Percentiles rank a stretch among this genome's conserved stretches.
phyloP scores from a whole-genome alignment of 768 basidiomycete genomes.

The Nidularia pulvinata region DNA sequence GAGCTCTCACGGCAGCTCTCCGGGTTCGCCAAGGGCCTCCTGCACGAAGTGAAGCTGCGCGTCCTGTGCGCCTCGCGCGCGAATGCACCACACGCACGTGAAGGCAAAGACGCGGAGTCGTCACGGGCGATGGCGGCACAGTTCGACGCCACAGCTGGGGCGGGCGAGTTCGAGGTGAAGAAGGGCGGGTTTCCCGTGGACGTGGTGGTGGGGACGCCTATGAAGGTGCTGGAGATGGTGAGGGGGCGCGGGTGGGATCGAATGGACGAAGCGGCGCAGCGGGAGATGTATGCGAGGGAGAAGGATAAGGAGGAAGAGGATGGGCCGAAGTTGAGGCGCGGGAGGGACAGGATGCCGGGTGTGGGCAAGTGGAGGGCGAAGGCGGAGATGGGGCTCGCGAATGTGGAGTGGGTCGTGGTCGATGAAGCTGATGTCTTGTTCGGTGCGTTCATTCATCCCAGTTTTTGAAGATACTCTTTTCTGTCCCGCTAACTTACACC shows the following conservation, averaged over 20 bases:
- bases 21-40: slow-evolving; percentile 67
- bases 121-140: slow-evolving; percentile 49
- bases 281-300: slow-evolving; percentile 7
- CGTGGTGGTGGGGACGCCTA: slow-evolving; percentile 62
- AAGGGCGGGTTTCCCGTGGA: slow-evolving; percentile 33
- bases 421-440: slow-evolving; percentile 94
- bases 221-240: slow-evolving; percentile 61
- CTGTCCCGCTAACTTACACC: not conserved
- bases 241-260: slow-evolving; percentile 52
- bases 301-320: slow-evolving; percentile 18
- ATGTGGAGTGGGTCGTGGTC: slow-evolving; percentile 86
- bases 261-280: slow-evolving; percentile 16
- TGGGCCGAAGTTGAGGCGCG: slow-evolving; percentile 23
- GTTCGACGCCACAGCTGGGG: slow-evolving; percentile 17
- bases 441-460: slow-evolving; percentile 42
- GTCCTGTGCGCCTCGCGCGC: slow-evolving; percentile 68
- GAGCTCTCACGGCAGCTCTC: slow-evolving; percentile 86
- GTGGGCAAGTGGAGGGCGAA: slow-evolving; percentile 39
- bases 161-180: slow-evolving; percentile 17
- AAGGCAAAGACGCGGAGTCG: slow-evolving; percentile 38
- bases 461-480: not conserved
- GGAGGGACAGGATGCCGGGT: slow-evolving; percentile 32
- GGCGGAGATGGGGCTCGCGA: slow-evolving; percentile 61
- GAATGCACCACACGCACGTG: slow-evolving; percentile 36
- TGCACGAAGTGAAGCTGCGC: slow-evolving; percentile 78